Evolutionary conservation across 148 eudicot genomes (phyloP).

Genomic region (Cornus suecica): DNA sequence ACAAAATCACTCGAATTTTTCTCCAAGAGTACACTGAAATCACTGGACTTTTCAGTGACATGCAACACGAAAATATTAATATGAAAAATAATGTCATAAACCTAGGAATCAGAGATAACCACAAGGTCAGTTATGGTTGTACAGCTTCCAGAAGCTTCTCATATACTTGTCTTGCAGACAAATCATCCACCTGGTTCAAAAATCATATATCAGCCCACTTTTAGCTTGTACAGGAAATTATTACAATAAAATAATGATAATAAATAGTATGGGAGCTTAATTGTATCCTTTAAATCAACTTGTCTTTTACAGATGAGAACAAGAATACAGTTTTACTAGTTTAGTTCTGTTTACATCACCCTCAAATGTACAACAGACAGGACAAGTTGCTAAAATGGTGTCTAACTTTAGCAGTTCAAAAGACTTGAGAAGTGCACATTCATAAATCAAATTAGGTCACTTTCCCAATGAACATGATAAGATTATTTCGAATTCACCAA

Average conservation of each 20-base stretch:
- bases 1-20: too few relatives aligned
- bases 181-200: slow-evolving; percentile 82
- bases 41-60: too few relatives aligned
- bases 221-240: not conserved
- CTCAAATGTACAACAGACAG: too few relatives aligned
- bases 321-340: too few relatives aligned
- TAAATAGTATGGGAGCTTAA: not conserved
- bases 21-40: too few relatives aligned
- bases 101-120: not conserved
- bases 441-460: not conserved
- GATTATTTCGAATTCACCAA: not conserved
- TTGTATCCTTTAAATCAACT: not conserved
- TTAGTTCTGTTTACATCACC: too few relatives aligned
- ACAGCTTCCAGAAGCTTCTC: slow-evolving; percentile 96
- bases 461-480: not conserved
- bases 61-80: not conserved
- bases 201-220: slow-evolving; percentile 2
- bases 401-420: not conserved
- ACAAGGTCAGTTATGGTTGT: slow-evolving; percentile 54
- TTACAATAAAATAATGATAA: too few relatives aligned
- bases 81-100: not conserved
- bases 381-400: not conserved
- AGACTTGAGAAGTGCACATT: not conserved
- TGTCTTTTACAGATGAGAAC: too few relatives aligned
- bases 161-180: slow-evolving; percentile 81